Evolutionary conservation across 1,284 basidiomycete species (phyloP), one percentile per base, ranked within the genome.

Genomic region (Ceraceosorus guamensis): DNA sequence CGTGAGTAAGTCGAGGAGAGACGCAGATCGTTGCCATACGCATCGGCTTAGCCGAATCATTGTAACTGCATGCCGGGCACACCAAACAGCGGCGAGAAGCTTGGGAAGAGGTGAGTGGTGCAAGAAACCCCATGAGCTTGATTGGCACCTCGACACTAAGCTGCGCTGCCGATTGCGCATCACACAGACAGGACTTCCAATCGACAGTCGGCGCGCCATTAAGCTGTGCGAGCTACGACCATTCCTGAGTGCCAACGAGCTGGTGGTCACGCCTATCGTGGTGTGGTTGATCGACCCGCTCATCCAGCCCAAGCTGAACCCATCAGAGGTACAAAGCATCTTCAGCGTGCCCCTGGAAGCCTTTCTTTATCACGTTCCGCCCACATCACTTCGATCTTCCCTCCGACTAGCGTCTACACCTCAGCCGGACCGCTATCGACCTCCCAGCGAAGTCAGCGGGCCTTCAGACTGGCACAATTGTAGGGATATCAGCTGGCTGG

Each of bases 381-480:
- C 67, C 1, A 24, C 54, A 0, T 16, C 43, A 1, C 47, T 71
- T 0, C 53, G 68, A 1, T 34, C 49, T 0, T 56, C 60, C 2
- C 47, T 75, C 5, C 53, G 57, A 3, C 53, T 75, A 1, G 50
- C 57, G 1, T 51, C 57, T 2, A 53, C 18, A 3, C 59, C 63
- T 1, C 59, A 57, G 32, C 46, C 57, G 10, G 58, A 69, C 41
- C 50, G 65, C 46, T 62, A 62, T 59, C 70, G 67, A 2, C 46
- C 39, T 0, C 67, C 60, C 39, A 41, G 39, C 51, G 65, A 69
- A 47, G 66, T 67, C 24, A 57, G 53, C 16, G 57, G 53, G n/a
- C 62, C 65, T n/a, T 66, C 63, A 2, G 68, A 71, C 50, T 75
- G 72, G 72, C 72, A 75, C 48, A 67, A 67, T 5, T 68, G 65